Evolutionary conservation across 192 early-diverging fungal species (phyloP).

Genomic region (Mortierella alpina): DNA sequence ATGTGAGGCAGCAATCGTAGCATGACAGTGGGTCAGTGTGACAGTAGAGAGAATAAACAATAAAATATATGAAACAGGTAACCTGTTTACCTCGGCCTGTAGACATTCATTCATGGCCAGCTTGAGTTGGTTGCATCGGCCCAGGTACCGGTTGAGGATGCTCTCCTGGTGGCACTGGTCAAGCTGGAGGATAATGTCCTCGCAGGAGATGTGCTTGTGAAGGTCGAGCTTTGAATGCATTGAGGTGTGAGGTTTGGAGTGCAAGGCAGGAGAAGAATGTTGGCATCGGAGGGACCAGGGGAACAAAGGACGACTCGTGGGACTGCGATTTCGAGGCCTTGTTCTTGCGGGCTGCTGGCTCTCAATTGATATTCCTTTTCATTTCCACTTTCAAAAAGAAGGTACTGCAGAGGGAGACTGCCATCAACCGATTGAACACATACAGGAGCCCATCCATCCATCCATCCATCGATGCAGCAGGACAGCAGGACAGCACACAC

Average conservation of each 20-base stretch:
- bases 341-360: too few relatives aligned
- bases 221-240: conserved; percentile 55
- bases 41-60: neutral
- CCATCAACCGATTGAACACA: neutral
- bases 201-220: conserved; percentile 56
- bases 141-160: conserved; percentile 63
- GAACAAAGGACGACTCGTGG: neutral
- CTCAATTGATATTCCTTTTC: conserved; percentile 20
- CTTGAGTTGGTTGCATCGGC: conserved; percentile 63
- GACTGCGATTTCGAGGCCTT: conserved; percentile 6
- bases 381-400: conserved; percentile 27
- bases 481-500: neutral
- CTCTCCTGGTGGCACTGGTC: conserved; percentile 63
- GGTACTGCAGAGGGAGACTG: neutral
- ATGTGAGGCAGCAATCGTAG: neutral
- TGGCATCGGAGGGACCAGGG: neutral
- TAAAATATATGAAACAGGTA: neutral
- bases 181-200: conserved; percentile 63
- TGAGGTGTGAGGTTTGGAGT: neutral
- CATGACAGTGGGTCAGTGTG: neutral
- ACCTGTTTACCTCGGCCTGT: conserved; percentile 58
- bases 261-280: neutral
- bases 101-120: conserved; percentile 63
- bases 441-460: conserved; percentile 10
- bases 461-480: conserved; percentile 12